phyloP scores from a whole-genome alignment of 2,329 filamentous ascomycete species.

The Fusarium sp. region DNA sequence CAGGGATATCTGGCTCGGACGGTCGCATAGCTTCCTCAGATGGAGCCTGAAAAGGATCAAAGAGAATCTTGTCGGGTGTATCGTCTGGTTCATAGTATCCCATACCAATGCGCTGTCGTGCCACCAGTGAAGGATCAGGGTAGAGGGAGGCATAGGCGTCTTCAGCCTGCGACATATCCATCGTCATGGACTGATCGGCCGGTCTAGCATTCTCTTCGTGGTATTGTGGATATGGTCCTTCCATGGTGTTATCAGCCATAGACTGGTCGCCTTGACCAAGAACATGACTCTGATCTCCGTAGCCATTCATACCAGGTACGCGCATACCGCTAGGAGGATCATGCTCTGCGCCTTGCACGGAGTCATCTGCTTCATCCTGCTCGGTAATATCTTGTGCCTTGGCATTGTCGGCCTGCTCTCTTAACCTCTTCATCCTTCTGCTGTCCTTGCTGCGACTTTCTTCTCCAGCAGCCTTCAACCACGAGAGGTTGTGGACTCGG shows the following conservation, averaged over 20 bases:
- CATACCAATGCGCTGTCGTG: conserved; percentile 63
- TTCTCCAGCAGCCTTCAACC: conserved; percentile 72
- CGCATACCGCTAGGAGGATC: conserved; percentile 7
- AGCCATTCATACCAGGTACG: conserved; percentile 33
- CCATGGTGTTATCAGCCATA: conserved; percentile 6
- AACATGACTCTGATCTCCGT: conserved; percentile 47
- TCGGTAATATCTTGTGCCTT: conserved; percentile 59
- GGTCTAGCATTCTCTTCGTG: conserved; percentile 7
- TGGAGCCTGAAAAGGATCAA: conserved; percentile 65
- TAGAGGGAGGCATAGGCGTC: conserved; percentile 50
- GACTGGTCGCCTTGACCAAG: conserved; percentile 32
- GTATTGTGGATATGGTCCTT: conserved; percentile 9
- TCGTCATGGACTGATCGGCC: background rate
- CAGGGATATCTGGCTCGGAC: conserved; percentile 58
- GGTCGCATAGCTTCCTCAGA: conserved; percentile 53
- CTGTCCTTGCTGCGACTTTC: conserved; percentile 65
- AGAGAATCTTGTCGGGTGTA: conserved; percentile 64
- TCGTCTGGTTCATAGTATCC: conserved; percentile 69
- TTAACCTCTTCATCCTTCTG: conserved; percentile 64
- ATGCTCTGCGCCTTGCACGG: conserved; percentile 21
- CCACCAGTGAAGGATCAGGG: conserved; percentile 58
- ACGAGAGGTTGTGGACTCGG: conserved; percentile 83
- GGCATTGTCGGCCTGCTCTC: conserved; percentile 63
- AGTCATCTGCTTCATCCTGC: conserved; percentile 40
- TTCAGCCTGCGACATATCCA: conserved; percentile 38